phyloP scores from a whole-genome alignment of 2,329 filamentous ascomycete genomes.

The Albifimbria verrucaria region DNA sequence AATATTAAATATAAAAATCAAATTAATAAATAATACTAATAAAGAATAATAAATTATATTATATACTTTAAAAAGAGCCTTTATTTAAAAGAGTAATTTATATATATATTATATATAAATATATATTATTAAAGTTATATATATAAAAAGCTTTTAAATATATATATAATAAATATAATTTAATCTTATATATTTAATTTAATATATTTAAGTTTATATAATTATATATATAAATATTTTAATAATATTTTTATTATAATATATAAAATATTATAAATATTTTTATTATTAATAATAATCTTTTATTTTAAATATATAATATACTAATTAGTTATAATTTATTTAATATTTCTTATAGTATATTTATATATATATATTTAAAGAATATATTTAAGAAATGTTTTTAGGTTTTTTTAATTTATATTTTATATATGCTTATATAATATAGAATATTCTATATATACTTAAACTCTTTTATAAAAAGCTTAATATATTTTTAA shows the following conservation, averaged over 20 bases:
- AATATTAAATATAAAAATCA: no score
- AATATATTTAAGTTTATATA: background rate
- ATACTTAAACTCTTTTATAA: background rate
- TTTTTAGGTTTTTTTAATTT: background rate
- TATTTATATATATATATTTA: background rate
- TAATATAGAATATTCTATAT: background rate
- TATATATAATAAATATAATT: background rate
- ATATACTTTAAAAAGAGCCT: background rate
- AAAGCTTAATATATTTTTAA: background rate
- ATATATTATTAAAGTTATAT: background rate
- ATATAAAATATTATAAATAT: background rate
- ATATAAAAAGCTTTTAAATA: background rate
- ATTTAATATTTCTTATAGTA: background rate
- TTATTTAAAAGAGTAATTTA: background rate
- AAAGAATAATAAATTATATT: background rate
- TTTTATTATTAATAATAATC: background rate
- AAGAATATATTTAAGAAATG: background rate
- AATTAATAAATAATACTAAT: background rate
- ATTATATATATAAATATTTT: background rate
- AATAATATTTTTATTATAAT: background rate
- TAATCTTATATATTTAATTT: background rate
- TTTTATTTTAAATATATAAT: background rate
- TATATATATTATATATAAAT: background rate
- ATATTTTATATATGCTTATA: background rate
- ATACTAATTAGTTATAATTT: background rate